These are phyloP conservation scores for Purpureocillium takamizusanense DNA, from an alignment of 2,329 filamentous ascomycete species.

Conservation along the genomic window DNA sequence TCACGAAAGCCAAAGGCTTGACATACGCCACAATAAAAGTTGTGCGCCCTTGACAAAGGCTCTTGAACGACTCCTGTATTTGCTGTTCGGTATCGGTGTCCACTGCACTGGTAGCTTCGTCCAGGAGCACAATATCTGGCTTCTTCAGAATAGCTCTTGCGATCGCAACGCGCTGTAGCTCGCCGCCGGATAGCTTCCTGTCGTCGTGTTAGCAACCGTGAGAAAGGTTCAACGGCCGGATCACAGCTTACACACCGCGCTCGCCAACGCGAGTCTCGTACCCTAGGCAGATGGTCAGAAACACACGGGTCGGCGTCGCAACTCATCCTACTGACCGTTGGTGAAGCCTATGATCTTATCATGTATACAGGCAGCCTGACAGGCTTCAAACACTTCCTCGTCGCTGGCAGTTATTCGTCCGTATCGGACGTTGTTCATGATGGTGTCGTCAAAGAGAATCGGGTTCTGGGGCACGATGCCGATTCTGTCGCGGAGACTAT, in stretches of 20 bases:
- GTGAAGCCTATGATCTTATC: conserved; percentile 47
- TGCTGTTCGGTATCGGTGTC: conserved; percentile 61
- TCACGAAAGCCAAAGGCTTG: neutral
- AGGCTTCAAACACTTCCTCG: conserved; percentile 45
- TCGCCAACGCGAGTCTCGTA: conserved; percentile 43
- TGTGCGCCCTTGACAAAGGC: conserved; percentile 51
- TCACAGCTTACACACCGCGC: conserved; percentile 34
- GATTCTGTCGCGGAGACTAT: conserved; percentile 41
- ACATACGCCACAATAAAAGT: conserved; percentile 57
- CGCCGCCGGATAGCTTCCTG: conserved; percentile 55
- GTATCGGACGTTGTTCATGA: conserved; percentile 52
- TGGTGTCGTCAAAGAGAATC: conserved; percentile 47
- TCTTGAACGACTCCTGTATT: conserved; percentile 53
- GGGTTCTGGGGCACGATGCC: conserved; percentile 48
- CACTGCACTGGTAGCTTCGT: conserved; percentile 72
- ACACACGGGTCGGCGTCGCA: neutral
- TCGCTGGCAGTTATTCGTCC: conserved; percentile 44
- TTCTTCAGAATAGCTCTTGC: conserved; percentile 64
- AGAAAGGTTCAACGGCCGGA: neutral
- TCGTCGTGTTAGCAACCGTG: conserved; percentile 4
- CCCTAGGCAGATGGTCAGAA: conserved; percentile 16
- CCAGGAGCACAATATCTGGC: conserved; percentile 67
- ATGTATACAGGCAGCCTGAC: conserved; percentile 46
- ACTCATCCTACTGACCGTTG: conserved; percentile 25
- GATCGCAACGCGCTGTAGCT: conserved; percentile 58